Base-by-base conservation (phyloP, 225 moss, liverwort and hornwort genomes). In the Thuidium tamariscinum region DNA sequence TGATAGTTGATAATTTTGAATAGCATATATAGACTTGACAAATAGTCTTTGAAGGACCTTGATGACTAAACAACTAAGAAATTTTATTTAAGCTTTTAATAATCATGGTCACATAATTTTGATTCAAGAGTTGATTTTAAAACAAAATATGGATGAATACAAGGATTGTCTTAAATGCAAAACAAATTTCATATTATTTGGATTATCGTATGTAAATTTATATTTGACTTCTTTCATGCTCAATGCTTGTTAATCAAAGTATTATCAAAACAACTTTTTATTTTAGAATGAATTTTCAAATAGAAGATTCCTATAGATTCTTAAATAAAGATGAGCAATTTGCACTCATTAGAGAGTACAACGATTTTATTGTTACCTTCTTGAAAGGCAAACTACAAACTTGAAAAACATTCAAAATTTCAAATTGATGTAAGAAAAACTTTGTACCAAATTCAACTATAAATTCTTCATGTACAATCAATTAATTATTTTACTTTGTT, bases 311-410 rank as follows among this genome's bases (percentile, higher is more conserved):
- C 1, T 42, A 5, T 42, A 8, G 16, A 27, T 27, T 71, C 0
- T 29, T 3, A 46, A 72, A 30, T 30, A 30, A 30, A 30, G 29
- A 46, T 11, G 11, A 30, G 14, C 0, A 72, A 10, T 29, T 46
- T 2, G 10, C 10, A 10, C 2, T 6, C 0, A 29, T 0, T 71
- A 3, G 1, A 44, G 42, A 44, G 10, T 1, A 29, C 5, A 27
- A 9, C 16, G 18, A 18, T 19, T 3, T 30, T 19, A 30, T 29
- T 0, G 0, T 30, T 6, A 19, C 17, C 3, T 46, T 72, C 48
- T 72, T 18, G 8, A 18, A 46, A 44, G 4, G 46, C 30, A 18
- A 72, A 18, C 18, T 30, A 70, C 16, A 9, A 9, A 70, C 19
- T 18, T 30, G 11, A 10, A 2, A 73, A 18, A 11, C n/a, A n/a